phyloP scores from a whole-genome alignment of 192 early-diverging fungal genomes.

The Backusella circina region DNA sequence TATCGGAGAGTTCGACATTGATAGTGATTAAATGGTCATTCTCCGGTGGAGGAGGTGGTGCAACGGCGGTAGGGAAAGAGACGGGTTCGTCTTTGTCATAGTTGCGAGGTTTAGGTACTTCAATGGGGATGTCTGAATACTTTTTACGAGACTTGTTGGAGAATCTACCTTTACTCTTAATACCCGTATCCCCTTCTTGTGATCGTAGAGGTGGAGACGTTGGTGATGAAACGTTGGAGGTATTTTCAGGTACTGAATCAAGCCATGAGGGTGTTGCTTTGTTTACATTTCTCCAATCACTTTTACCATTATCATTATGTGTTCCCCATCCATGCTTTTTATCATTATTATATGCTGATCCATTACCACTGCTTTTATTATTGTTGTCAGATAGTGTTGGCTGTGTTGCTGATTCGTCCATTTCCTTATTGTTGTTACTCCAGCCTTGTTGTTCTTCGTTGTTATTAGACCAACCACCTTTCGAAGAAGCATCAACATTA shows the following conservation, averaged over 20 bases:
- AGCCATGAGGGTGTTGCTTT: neutral
- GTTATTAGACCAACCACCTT: neutral
- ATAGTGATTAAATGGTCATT: neutral
- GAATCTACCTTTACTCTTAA: neutral
- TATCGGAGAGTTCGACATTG: neutral
- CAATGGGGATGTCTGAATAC: neutral
- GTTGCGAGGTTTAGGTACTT: slow-evolving; percentile 6
- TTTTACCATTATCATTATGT: neutral
- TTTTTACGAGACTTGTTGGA: neutral
- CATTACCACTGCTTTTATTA: neutral
- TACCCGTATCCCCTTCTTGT: neutral
- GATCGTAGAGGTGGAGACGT: neutral
- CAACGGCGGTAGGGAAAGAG: neutral
- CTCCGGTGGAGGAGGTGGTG: neutral
- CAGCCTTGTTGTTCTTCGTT: neutral
- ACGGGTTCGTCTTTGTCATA: neutral
- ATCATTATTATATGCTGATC: neutral
- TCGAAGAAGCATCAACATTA: neutral
- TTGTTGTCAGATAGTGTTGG: too few relatives aligned
- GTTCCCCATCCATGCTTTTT: neutral
- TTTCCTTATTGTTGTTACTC: neutral
- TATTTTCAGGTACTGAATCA: neutral
- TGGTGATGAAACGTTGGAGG: neutral
- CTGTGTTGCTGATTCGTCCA: neutral
- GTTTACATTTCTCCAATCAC: neutral